Conservation (phyloP, 202 grass and related monocot genomes). For the Panicum hallii region DNA sequence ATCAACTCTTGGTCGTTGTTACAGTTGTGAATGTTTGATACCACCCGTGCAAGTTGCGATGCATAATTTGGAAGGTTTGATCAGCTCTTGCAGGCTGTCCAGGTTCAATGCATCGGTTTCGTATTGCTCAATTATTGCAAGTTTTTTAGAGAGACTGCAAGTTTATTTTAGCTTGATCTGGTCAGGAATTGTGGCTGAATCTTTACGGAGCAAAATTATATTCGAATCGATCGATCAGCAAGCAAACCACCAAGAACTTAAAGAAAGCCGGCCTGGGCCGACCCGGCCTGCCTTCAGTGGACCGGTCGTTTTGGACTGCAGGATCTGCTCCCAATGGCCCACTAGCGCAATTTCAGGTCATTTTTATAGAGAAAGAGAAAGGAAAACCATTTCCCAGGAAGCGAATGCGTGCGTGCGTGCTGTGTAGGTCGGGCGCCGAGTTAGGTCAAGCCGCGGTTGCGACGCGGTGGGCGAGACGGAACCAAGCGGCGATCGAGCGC, state of each 20-base stretch:
- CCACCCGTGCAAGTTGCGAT: not conserved
- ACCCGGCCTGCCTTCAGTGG: not conserved
- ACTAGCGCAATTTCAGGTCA: conserved; percentile 29
- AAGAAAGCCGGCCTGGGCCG: not conserved
- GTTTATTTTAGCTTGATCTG: not conserved
- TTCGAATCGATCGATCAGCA: not conserved
- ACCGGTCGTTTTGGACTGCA: not conserved
- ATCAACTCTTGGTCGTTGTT: not conserved
- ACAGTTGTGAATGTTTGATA: not conserved
- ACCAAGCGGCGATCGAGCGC: conserved; percentile 31
- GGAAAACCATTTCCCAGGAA: not conserved
- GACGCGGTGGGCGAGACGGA: conserved; percentile 32
- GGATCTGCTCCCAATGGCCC: conserved; percentile 1
- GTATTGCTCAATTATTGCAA: not conserved
- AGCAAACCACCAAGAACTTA: not conserved
- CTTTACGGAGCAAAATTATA: not conserved
- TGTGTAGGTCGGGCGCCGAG: conserved; percentile 4
- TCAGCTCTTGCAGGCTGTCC: not conserved
- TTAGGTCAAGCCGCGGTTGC: conserved; percentile 45
- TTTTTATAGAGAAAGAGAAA: conserved; percentile 18
- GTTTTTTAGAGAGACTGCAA: not conserved
- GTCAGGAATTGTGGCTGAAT: conserved; percentile 10
- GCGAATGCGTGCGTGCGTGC: not conserved
- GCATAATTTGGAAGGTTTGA: not conserved
- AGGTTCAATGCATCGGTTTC: not conserved